phyloP scores from a whole-genome alignment of 306 rosid species.

The Castanea crenata region DNA sequence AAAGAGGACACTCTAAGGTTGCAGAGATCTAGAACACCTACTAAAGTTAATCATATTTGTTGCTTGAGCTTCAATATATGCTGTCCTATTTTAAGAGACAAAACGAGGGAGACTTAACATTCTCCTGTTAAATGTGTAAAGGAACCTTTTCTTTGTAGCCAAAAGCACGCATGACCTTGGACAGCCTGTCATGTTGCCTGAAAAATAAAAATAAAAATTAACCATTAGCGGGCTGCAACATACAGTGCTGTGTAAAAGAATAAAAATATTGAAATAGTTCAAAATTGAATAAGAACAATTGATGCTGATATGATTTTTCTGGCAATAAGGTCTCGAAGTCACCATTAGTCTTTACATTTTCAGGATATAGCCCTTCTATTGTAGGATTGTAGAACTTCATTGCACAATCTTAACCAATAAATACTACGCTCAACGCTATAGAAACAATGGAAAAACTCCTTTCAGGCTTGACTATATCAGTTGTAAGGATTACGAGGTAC shows the following conservation, averaged over 20 bases:
- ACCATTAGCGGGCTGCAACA: background rate
- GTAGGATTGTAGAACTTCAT: too few species aligned
- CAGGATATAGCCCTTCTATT: too few species aligned
- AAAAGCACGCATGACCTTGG: conserved; percentile 48
- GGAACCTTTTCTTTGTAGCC: conserved; percentile 81
- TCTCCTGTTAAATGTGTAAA: conserved; percentile 43
- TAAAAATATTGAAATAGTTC: too few species aligned
- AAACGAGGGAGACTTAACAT: conserved; percentile 46
- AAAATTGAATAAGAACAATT: too few species aligned
- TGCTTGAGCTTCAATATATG: conserved; percentile 39
- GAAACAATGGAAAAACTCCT: too few species aligned
- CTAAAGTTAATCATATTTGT: background rate
- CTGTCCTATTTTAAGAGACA: conserved; percentile 57
- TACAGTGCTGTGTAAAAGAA: background rate
- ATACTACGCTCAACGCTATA: too few species aligned
- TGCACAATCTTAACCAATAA: too few species aligned
- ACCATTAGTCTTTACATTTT: too few species aligned
- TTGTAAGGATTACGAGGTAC: too few species aligned
- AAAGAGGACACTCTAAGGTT: background rate
- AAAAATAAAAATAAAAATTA: background rate
- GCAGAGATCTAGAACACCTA: background rate
- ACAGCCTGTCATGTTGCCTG: conserved; percentile 64
- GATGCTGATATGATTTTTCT: too few species aligned
- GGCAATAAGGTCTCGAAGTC: too few species aligned
- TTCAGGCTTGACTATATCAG: too few species aligned